A percentile compares a stretch with the other conserved stretches of the same genome.
Evolutionary conservation across 2,329 filamentous ascomycete species (phyloP).

Genomic region (Xylaria multiplex): DNA sequence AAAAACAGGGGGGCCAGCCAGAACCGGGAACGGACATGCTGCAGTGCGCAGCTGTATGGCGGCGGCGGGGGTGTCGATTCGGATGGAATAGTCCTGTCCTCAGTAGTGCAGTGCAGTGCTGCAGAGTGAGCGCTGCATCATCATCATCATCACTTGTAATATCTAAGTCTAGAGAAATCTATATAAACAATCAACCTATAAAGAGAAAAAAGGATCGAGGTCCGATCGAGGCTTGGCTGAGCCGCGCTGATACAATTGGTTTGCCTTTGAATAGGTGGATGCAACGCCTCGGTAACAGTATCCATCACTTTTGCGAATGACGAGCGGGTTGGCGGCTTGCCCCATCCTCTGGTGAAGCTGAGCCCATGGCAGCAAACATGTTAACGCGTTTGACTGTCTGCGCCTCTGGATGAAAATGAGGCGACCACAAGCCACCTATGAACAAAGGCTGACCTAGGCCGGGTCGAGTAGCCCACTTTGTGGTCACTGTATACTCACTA

Average conservation of each 20-base stretch:
- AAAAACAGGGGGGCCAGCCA: slow-evolving; percentile 16
- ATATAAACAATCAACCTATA: background rate
- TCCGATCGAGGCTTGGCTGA: slow-evolving; percentile 24
- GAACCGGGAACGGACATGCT: slow-evolving; percentile 19
- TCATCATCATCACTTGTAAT: background rate
- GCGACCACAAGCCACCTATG: background rate
- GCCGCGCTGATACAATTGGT: slow-evolving; percentile 14
- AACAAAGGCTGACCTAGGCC: background rate
- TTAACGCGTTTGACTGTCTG: background rate
- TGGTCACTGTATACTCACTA: background rate
- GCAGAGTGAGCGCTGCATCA: too few species aligned
- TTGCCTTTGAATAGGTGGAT: background rate
- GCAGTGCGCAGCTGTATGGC: slow-evolving; percentile 6
- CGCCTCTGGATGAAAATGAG: background rate
- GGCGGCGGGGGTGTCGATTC: slow-evolving; percentile 14
- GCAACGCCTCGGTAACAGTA: background rate
- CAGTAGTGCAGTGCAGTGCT: background rate
- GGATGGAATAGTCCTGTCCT: background rate
- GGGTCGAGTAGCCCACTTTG: background rate
- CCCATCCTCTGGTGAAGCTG: background rate
- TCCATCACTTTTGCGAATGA: too few species aligned
- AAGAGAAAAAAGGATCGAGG: slow-evolving; percentile 12
- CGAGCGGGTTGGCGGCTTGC: too few species aligned
- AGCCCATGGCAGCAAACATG: too few species aligned
- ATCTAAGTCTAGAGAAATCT: background rate